Evolutionary conservation across 2,329 filamentous ascomycete genomes (phyloP), one percentile per base, ranked within the genome.

Genomic region (Zymoseptoria pseudotritici): DNA sequence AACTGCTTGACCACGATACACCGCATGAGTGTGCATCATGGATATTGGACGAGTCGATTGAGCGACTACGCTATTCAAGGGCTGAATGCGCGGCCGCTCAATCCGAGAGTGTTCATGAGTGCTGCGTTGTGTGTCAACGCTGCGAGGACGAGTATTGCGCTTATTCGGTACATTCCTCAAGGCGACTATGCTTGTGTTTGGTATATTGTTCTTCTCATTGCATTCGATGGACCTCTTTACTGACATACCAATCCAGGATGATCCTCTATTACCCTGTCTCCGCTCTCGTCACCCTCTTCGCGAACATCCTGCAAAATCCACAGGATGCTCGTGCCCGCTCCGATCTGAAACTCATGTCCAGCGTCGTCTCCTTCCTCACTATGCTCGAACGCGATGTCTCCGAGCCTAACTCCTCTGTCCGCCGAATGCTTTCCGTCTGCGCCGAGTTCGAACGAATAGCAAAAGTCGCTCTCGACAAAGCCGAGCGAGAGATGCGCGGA

Each of bases 1-100:
- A 99, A 99, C 73, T 97, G 92, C 69, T 78, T 99, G 56, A 97
- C 93, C 0, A 99, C 94, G 0, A 97, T 99, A 65, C 94, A 99
- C 73, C 90, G 94, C 56, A 99, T 97, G 94, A 96, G 91, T 50
- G 89, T 97, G 29, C 94, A 97, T 69, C 92, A 97, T 72, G 94
- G 94, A 13, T 97, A 96, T 76, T 99, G 94, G 94, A 97, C 93
- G 1, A 97, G 90, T 70, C 85, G 94, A 46, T 77, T 99, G 50
- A 96, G 92, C 46, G 93, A 97, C 70, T 97, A 91, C 71, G 94
- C 94, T 17, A 94, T 97, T 58, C 90, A 96, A 73, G 94, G 94
- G 0, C 80, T 97, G 50, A 97, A 97, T 73, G 88, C 92, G 0
- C 83, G 89, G 64, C 92, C 94, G 0, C 77, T 99, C 57, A 99